A percentile compares a stretch with the other conserved stretches of the same genome.
Conservation (phyloP, 192 early-diverging fungal species). For the Oehlia diaphana region DNA sequence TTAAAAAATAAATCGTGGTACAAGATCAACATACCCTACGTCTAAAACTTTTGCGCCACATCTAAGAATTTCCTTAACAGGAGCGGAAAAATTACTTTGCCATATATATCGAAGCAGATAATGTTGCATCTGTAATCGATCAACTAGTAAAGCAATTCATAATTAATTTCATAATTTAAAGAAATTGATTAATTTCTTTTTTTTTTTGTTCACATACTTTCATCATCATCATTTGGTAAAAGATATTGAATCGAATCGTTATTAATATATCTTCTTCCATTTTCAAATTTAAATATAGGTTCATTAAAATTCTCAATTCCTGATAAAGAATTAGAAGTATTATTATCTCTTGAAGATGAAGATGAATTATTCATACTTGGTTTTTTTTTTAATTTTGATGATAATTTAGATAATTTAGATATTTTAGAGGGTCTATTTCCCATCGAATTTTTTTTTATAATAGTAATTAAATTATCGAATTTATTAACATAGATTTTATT, state of each 20-base stretch:
- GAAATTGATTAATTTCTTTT: too few species aligned
- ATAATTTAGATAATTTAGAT: too few species aligned
- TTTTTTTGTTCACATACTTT: background rate
- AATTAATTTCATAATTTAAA: background rate
- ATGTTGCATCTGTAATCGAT: slow-evolving; percentile 22
- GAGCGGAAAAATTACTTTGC: slow-evolving; percentile 28
- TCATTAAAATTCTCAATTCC: background rate
- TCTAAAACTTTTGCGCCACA: slow-evolving; percentile 29
- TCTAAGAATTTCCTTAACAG: slow-evolving; percentile 23
- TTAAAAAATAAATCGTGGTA: background rate
- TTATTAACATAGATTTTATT: too few species aligned
- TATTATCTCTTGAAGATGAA: background rate
- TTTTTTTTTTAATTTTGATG: too few species aligned
- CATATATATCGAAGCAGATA: slow-evolving; percentile 10
- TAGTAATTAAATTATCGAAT: too few species aligned
- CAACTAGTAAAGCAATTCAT: background rate
- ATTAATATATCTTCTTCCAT: background rate
- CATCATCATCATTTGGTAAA: background rate
- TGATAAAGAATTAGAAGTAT: background rate
- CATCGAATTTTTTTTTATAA: too few species aligned
- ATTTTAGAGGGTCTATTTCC: too few species aligned
- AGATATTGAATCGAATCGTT: background rate
- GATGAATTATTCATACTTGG: background rate
- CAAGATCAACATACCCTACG: slow-evolving; percentile 27
- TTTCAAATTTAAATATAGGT: background rate